Conservation (phyloP, 2,329 filamentous ascomycete genomes). For the Alternaria ventricosa region DNA sequence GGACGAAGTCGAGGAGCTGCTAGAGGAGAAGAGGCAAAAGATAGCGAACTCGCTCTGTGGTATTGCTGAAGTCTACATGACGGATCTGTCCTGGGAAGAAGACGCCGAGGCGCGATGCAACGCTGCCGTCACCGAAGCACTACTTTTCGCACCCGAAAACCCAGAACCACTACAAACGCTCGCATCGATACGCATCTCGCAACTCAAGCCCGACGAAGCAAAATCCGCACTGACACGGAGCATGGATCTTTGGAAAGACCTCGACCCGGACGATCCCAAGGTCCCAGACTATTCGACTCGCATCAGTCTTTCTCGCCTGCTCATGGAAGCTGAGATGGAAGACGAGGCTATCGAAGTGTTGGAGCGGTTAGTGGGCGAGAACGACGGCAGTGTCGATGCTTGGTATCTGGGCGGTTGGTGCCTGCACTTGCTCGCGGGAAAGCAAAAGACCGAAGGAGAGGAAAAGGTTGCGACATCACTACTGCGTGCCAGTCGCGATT, state of each 20-base stretch:
- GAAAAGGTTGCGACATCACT: conserved; percentile 62
- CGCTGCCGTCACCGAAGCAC: conserved; percentile 85
- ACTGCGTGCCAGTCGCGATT: conserved; percentile 78
- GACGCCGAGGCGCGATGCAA: conserved; percentile 92
- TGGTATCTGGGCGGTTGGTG: conserved; percentile 99
- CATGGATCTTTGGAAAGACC: conserved; percentile 80
- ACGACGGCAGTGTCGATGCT: conserved; percentile 92
- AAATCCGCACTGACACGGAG: conserved; percentile 78
- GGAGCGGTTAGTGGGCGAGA: conserved; percentile 82
- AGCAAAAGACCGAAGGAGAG: conserved; percentile 62
- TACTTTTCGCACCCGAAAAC: conserved; percentile 79
- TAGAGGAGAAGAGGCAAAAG: conserved; percentile 77
- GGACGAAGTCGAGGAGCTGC: conserved; percentile 40
- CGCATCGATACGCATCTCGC: conserved; percentile 91
- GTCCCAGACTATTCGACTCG: conserved; percentile 87
- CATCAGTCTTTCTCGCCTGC: conserved; percentile 80
- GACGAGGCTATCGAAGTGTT: conserved; percentile 84
- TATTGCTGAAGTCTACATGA: conserved; percentile 98
- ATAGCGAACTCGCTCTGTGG: conserved; percentile 91
- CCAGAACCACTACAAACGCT: conserved; percentile 95
- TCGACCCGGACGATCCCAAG: conserved; percentile 72
- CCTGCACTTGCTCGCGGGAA: conserved; percentile 78
- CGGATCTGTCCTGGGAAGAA: conserved; percentile 87
- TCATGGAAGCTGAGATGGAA: conserved; percentile 91
- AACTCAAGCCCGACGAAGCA: conserved; percentile 79